Conservation (phyloP, 108 stramenopile genomes). For the Mediolabrus comicus region DNA sequence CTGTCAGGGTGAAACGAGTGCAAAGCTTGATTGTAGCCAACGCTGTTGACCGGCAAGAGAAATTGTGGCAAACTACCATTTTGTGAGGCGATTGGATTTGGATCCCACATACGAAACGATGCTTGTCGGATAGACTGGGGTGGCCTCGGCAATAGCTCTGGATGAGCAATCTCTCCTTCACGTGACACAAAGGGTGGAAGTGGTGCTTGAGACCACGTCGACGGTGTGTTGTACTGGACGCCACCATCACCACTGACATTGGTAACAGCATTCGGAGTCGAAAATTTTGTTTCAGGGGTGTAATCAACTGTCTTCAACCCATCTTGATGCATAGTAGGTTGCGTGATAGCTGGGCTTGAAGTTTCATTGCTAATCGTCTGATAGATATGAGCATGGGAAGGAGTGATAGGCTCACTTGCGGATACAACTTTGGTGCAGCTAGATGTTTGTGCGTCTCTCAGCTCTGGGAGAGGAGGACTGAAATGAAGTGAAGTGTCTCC, state of each 20-base stretch:
- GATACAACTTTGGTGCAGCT: background rate
- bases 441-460: background rate
- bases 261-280: background rate
- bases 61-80: background rate
- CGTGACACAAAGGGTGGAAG: constrained; percentile 23
- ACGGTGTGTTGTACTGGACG: constrained; percentile 5
- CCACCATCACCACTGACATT: background rate
- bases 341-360: constrained; percentile 12
- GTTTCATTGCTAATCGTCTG: constrained; percentile 25
- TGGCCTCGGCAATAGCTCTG: constrained; percentile 1
- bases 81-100: background rate
- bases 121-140: background rate
- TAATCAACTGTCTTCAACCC: background rate
- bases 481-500: background rate
- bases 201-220: constrained; percentile 11
- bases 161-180: constrained; percentile 6
- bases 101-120: background rate
- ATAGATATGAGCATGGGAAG: constrained; percentile 18
- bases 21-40: background rate
- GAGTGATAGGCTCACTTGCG: constrained; percentile 16
- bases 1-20: background rate
- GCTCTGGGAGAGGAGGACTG: constrained; percentile 15
- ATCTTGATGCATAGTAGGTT: background rate
- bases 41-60: background rate
- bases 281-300: background rate